Evolutionary conservation across 352 stramenopile species (phyloP).

Genomic region (Phytopythium boreale): DNA sequence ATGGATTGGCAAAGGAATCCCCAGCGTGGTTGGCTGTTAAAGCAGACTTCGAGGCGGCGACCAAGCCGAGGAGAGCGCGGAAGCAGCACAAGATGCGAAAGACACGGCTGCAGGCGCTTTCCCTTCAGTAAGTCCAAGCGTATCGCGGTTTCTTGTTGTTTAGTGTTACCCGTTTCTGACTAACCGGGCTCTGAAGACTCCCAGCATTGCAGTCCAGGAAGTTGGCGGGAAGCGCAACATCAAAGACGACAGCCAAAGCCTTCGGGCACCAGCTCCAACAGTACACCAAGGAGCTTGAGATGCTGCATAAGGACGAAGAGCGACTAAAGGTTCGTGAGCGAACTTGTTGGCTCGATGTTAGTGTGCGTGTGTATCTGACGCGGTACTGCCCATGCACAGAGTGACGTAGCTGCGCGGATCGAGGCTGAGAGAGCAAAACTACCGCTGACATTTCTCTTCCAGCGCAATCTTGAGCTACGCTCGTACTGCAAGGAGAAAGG

Average conservation of each 20-base stretch:
- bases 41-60: neutral
- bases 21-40: neutral
- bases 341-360: neutral
- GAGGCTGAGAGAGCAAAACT: slow-evolving; percentile 51
- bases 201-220: neutral
- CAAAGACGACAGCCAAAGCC: neutral
- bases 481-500: slow-evolving; percentile 57
- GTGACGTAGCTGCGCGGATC: slow-evolving; percentile 32
- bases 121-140: slow-evolving; percentile 6
- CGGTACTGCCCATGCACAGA: neutral
- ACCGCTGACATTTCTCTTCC: slow-evolving; percentile 72
- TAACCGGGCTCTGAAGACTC: neutral
- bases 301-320: neutral
- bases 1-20: neutral
- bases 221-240: too few species aligned
- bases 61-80: neutral
- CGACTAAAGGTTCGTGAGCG: neutral
- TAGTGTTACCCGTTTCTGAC: neutral
- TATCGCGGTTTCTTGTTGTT: neutral
- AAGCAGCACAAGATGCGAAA: neutral
- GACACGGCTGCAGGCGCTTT: neutral
- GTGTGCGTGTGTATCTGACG: neutral
- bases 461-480: slow-evolving; percentile 51
- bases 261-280: neutral
- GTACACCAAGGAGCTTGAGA: neutral